phyloP scores from a whole-genome alignment of 179 eudicot genomes.

The Silene vulgaris region DNA sequence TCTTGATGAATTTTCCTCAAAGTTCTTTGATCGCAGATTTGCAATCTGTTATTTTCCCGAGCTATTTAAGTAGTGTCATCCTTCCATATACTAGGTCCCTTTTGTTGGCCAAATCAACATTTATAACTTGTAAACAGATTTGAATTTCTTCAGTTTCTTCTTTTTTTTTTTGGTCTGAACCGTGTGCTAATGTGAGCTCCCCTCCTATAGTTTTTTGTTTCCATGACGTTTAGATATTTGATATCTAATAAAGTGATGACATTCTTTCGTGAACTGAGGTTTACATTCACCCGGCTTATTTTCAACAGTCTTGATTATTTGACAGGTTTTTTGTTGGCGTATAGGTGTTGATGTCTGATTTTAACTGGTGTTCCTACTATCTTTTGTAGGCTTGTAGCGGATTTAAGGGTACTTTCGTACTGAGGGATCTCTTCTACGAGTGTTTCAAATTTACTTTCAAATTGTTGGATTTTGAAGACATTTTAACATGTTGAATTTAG shows the following conservation, averaged over 20 bases:
- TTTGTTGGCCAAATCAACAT: conserved; percentile 9
- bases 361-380: conserved; percentile 28
- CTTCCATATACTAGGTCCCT: conserved; percentile 17
- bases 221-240: background rate
- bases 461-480: background rate
- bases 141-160: background rate
- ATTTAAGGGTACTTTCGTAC: conserved; percentile 27
- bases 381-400: conserved; percentile 40
- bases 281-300: background rate
- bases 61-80: conserved; percentile 16
- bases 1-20: conserved; percentile 13
- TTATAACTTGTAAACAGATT: conserved; percentile 9
- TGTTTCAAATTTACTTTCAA: conserved; percentile 18
- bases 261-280: conserved; percentile 10
- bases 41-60: conserved; percentile 22
- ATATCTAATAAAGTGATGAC: background rate
- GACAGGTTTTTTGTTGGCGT: conserved; percentile 18
- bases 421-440: conserved; percentile 21
- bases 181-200: conserved; percentile 8
- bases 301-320: conserved; percentile 10
- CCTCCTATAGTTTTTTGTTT: background rate
- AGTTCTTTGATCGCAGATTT: background rate
- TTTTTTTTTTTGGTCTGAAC: background rate
- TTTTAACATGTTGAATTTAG: too few species aligned
- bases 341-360: conserved; percentile 19